Conservation (phyloP, 2,329 filamentous ascomycete genomes). For the Botryotinia narcissicola region DNA sequence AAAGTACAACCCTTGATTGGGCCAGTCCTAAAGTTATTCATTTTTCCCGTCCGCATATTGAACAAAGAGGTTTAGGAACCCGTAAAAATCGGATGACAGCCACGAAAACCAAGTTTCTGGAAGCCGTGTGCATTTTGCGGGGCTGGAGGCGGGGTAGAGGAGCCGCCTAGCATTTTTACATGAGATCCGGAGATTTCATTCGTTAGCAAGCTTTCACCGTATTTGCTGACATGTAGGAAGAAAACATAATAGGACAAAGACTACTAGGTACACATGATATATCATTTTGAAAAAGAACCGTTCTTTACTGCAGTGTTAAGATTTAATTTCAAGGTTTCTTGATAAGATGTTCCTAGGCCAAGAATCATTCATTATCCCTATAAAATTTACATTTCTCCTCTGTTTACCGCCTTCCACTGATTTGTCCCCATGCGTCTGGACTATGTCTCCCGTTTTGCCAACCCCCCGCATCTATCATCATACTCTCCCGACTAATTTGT, state of each 20-base stretch:
- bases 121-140: slow-evolving; percentile 7
- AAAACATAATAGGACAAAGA: background rate
- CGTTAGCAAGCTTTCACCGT: background rate
- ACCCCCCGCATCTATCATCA: slow-evolving; percentile 48
- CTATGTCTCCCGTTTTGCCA: slow-evolving; percentile 70
- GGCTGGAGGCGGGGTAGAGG: slow-evolving; percentile 14
- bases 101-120: slow-evolving; percentile 12
- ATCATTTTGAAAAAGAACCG: background rate
- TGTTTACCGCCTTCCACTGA: slow-evolving; percentile 41
- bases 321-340: background rate
- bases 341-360: slow-evolving; percentile 5
- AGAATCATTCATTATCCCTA: slow-evolving; percentile 15
- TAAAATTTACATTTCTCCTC: background rate
- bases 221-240: background rate
- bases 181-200: background rate
- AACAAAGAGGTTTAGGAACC: background rate
- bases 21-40: too few species aligned
- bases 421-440: slow-evolving; percentile 74
- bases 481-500: slow-evolving; percentile 66
- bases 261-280: background rate
- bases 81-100: background rate
- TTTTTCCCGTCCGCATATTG: background rate
- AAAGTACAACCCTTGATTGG: background rate
- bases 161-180: slow-evolving; percentile 1
- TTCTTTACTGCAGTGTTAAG: background rate